Evolutionary conservation across 2,329 filamentous ascomycete genomes (phyloP), one percentile per base, ranked within the genome.

Genomic region (Arachnomyces sp.): DNA sequence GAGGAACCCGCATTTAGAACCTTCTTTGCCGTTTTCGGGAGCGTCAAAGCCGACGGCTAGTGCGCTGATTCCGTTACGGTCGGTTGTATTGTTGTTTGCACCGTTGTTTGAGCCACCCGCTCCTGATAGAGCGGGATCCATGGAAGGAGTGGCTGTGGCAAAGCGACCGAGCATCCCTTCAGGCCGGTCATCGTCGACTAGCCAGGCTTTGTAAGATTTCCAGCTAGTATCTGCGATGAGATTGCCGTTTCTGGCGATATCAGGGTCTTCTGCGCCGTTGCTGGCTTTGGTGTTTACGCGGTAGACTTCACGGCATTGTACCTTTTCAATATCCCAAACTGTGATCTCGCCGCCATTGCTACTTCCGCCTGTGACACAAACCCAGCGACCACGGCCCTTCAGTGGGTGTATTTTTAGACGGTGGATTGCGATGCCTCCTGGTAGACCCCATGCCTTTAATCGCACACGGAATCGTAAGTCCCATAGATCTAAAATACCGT

Each of bases 321-420:
- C 79, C 65, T 90, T 93, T 58, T 96, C 90, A 12, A 96, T 72
- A 55, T 96, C 92, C 92, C 92, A 98, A 1, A 94, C 84, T 0
- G 87, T 93, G 25, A 98, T 78, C 57, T 98, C 92, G 34, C 65
- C 62, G 12, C 87, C 87, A 45, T 86, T 80, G 3, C 80, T 84
- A 6, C 85, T 93, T 7, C 90, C 89, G 12, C 90, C 89, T 2
- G 88, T 83, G 7, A 95, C 83, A 58, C 88, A 93, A 1, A 96
- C 77, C 77, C 86, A 90, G 58, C 82, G 83, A 8, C 85, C 84
- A 32, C 86, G 79, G 1, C 84, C 84, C 57, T 82, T 86, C 16
- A 75, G 76, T 0, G 88, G 87, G 55, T 94, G 87, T 1, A 94
- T 71, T 42, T 78, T 74, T 12, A 98, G 72, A 25, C 87, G 77